Base-by-base conservation (phyloP, 2,329 filamentous ascomycete genomes). In the Ophiostoma pallidulum region DNA sequence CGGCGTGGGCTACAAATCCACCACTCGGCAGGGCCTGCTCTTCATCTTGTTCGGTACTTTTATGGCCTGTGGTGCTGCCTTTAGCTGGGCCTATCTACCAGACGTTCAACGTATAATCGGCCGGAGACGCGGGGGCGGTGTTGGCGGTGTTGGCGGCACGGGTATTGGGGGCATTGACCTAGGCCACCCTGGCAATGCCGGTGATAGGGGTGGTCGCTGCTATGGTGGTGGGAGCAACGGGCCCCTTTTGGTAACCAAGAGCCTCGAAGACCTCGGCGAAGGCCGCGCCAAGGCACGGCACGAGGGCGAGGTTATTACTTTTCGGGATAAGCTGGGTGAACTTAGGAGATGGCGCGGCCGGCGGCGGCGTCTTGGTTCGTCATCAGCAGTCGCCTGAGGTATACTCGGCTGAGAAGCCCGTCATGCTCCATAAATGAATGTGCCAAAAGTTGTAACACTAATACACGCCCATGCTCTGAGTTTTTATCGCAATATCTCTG, bases 1-100 rank as follows among this genome's bases (percentile, higher is more conserved):
- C 59, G 72, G 73, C 56, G 54, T 59, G 14, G 62, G 66, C 13
- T 73, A 74, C 58, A 54, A 58, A 35, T 65, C 62, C 47, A 42
- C 60, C 2, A 67, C 62, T 4, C 64, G 67, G 1, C 72, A 75
- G 51, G 71, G 71, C 0, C 66, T 75, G 24, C 47, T 74, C 33
- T 74, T 74, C 50, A 55, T 75, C 13, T 62, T 75, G 1, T 75
- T 75, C 50, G 71, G 70, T 8, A 66, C 69, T 8, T 68, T 74
- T 47, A 72, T 73, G 48, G 65, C 66, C 14, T 56, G 72, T 8
- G 72, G 72, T 3, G 72, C 72, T 28, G 54, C 74, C 28, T 73
- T 66, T 57, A 71, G 71, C 9, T 75, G 72, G 72, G 70, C 69
- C 1, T 75, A 74, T 49, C 59, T 75, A 19, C 72, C 72, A 4